Percentiles rank a stretch among this genome's conserved stretches.
phyloP scores from a whole-genome alignment of 441 rosid species.

The Arabidopsis hybrid region DNA sequence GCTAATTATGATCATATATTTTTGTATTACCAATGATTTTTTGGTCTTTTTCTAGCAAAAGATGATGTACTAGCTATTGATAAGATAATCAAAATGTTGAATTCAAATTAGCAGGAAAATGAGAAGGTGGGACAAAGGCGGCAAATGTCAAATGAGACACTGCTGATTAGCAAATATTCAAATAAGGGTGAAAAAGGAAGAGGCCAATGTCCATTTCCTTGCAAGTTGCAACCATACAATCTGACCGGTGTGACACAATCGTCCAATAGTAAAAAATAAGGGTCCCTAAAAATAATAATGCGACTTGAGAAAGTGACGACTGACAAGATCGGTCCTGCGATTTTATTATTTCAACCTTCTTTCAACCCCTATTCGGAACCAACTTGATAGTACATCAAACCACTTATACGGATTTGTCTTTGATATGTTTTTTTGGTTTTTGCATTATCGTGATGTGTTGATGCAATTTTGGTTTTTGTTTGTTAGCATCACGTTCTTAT shows the following conservation, averaged over 20 bases:
- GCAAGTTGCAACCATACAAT: slow-evolving; percentile 41
- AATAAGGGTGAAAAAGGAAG: slow-evolving; percentile 13
- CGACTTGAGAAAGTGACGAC: slow-evolving; percentile 36
- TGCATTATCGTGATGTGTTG: slow-evolving; percentile 29
- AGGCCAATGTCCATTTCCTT: slow-evolving; percentile 32
- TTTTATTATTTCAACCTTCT: slow-evolving; percentile 34
- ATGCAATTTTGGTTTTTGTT: slow-evolving; percentile 29
- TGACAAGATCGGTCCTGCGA: slow-evolving; percentile 32
- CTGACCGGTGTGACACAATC: slow-evolving; percentile 36
- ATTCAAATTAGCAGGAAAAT: not conserved
- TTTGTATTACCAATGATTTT: not conserved
- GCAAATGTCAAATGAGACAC: slow-evolving; percentile 8
- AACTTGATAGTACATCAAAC: slow-evolving; percentile 40
- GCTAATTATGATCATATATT: not conserved
- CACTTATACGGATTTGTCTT: slow-evolving; percentile 38
- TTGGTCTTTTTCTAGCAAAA: slow-evolving; percentile 4
- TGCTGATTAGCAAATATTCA: not conserved
- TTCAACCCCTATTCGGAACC: slow-evolving; percentile 34
- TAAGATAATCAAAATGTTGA: not conserved
- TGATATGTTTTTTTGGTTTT: slow-evolving; percentile 26
- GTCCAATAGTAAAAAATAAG: slow-evolving; percentile 10
- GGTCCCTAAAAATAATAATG: slow-evolving; percentile 25
- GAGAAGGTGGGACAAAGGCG: not conserved
- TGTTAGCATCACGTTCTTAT: slow-evolving; percentile 25
- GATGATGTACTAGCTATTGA: slow-evolving; percentile 13